A percentile compares a stretch with the other conserved stretches of the same genome.
phyloP scores from a whole-genome alignment of 805 yeast species.

The Vanderwaltozyma polyspora region DNA sequence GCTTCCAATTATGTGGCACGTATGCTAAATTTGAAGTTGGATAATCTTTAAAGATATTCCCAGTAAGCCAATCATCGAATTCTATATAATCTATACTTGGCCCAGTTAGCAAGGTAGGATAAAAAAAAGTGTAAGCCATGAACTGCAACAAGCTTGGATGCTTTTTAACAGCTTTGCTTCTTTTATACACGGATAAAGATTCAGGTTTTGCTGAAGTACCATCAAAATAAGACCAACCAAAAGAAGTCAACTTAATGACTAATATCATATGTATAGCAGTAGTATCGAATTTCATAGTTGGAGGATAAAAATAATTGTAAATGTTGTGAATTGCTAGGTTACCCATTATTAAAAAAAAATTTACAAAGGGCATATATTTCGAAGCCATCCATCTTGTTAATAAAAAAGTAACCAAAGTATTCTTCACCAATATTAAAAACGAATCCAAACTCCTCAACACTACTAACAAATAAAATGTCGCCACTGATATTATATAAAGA shows the following conservation, averaged over 20 bases:
- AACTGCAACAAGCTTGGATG: constrained; percentile 64
- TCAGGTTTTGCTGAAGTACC: constrained; percentile 38
- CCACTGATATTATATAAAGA: constrained; percentile 44
- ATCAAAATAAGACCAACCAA: constrained; percentile 87
- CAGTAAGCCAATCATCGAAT: constrained; percentile 69
- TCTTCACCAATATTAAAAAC: constrained; percentile 47
- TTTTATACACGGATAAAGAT: constrained; percentile 41
- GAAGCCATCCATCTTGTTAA: constrained; percentile 57
- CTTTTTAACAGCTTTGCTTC: constrained; percentile 44
- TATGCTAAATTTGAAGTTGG: constrained; percentile 50
- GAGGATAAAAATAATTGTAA: no score
- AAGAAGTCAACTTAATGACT: constrained; percentile 83
- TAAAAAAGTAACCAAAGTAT: constrained; percentile 57
- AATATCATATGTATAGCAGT: constrained; percentile 96
- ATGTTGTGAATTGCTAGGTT: constrained; percentile 64
- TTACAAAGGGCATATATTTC: constrained; percentile 79
- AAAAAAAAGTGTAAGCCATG: constrained; percentile 77
- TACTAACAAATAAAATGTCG: constrained; percentile 66
- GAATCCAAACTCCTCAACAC: constrained; percentile 61
- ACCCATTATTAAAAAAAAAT: constrained; percentile 66
- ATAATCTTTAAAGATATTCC: constrained; percentile 68
- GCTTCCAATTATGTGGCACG: constrained; percentile 72
- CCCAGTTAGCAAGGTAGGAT: constrained; percentile 84
- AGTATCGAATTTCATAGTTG: constrained; percentile 74
- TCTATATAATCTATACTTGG: constrained; percentile 90